Base-by-base conservation (phyloP, 495 filamentous ascomycete species). In the Corynascus novoguineensis region DNA sequence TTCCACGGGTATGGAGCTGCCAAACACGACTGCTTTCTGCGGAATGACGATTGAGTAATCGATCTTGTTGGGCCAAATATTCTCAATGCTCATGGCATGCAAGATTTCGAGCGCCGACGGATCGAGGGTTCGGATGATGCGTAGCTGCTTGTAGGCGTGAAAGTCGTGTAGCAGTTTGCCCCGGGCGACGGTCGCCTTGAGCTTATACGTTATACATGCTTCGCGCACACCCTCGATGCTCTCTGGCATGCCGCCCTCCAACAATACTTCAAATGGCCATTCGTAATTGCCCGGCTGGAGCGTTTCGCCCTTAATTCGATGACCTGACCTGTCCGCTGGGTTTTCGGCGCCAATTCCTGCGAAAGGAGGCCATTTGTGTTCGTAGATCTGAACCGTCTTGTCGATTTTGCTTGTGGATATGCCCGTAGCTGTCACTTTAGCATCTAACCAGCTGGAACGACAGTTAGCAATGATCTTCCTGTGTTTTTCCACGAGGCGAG, bases 31-130 rank as follows among this genome's bases (percentile, higher is more conserved):
- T 0, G 91, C 92, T 65, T 95, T 96, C 52, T 86, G 89, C 3
- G 93, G 92, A 8, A 92, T 85, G 57, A 85, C 84, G 55, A 98
- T 86, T 7, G 87, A 87, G 68, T 97, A 97, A 65, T 93, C 85
- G 63, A 97, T 81, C 75, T 98, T 98, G 71, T 92, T 88, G 11
- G 88, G 83, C 93, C 93, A 98, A 53, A 93, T 82, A 64, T 95
- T 95, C 69, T 95, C 88, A 50, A 95, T 85, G n/a, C 86, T 90
- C 89, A 92, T 91, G 11, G 87, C 86, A 67, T 93, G 88, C 17
- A 87, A 82, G 58, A 93, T 78, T 67, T 96, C 92, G 55, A 93
- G 77, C 28, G 88, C 85, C 38, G 87, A 85, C 15, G 87, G 78
- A 31, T 89, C 87, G 49, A 96, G 73, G 4, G 92, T 97, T 50